These are phyloP conservation scores for Botrytis galanthina DNA, from an alignment of 2,329 filamentous ascomycete species.

Conservation along the genomic window DNA sequence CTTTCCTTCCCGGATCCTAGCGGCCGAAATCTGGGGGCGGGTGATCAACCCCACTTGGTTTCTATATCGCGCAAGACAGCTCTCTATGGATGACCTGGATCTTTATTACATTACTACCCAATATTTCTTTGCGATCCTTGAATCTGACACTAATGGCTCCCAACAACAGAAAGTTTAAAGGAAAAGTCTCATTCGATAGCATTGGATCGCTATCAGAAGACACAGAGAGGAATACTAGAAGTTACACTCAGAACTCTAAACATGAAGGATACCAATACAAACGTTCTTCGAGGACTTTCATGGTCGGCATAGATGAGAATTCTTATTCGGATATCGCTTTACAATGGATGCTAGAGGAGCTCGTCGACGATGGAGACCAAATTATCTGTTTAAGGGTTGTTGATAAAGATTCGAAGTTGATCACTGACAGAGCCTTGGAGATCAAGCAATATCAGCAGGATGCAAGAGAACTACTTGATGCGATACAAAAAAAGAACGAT, in stretches of 20 bases:
- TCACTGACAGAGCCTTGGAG: conserved; percentile 57
- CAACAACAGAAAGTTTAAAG: conserved; percentile 54
- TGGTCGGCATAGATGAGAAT: conserved; percentile 71
- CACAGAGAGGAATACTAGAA: conserved; percentile 55
- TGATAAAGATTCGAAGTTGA: conserved; percentile 67
- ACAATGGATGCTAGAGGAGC: conserved; percentile 71
- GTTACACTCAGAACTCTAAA: conserved; percentile 68
- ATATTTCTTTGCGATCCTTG: not conserved
- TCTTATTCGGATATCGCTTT: conserved; percentile 73
- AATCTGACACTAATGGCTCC: conserved; percentile 22
- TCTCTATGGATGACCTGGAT: not conserved
- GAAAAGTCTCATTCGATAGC: conserved; percentile 72
- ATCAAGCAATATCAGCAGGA: conserved; percentile 62
- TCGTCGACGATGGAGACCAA: conserved; percentile 75
- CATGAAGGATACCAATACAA: conserved; percentile 70
- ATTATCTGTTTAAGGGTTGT: conserved; percentile 71
- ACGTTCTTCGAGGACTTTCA: conserved; percentile 65
- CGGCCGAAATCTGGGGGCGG: conserved; percentile 19
- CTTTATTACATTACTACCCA: conserved; percentile 2
- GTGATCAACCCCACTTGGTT: conserved; percentile 23
- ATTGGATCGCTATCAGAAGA: conserved; percentile 64
- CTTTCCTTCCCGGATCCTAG: conserved; percentile 16
- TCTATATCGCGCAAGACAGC: conserved; percentile 17
- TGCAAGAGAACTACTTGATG: conserved; percentile 61
- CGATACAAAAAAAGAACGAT: conserved; percentile 66